Evolutionary conservation across 441 rosid species (phyloP).

Genomic region (Hypseocharis bilobata): DNA sequence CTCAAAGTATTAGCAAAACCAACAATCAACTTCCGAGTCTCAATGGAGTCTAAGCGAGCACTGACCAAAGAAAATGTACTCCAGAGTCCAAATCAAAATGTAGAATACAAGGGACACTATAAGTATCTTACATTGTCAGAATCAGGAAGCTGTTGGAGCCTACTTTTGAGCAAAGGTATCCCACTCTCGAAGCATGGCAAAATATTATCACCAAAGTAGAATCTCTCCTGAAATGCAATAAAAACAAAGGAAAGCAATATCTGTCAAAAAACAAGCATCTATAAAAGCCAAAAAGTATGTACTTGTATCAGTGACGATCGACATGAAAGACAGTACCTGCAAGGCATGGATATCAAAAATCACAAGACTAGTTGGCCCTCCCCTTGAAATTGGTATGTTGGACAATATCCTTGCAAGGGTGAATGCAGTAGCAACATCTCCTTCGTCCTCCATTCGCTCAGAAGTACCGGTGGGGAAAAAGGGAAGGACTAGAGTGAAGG

Average conservation of each 20-base stretch:
- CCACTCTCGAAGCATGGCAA: constrained; percentile 90
- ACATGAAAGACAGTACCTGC: constrained; percentile 38
- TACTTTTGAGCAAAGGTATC: constrained; percentile 73
- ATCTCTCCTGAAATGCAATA: constrained; percentile 54
- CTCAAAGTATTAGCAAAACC: background rate
- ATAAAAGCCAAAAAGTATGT: background rate
- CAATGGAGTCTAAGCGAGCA: background rate
- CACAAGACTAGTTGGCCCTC: constrained; percentile 89
- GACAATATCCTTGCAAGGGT: constrained; percentile 90
- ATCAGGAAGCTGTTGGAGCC: constrained; percentile 75
- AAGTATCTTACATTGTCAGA: constrained; percentile 64
- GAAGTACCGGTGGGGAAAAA: constrained; percentile 93
- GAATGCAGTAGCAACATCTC: constrained; percentile 89
- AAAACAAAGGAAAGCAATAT: constrained; percentile 7
- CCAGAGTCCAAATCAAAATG: background rate
- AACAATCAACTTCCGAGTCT: background rate
- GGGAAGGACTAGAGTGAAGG: constrained; percentile 81
- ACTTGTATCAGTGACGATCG: background rate
- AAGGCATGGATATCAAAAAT: constrained; percentile 90
- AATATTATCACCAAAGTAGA: constrained; percentile 81
- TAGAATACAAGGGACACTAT: background rate
- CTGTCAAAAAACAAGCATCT: background rate
- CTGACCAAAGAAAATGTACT: no score
- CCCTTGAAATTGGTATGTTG: constrained; percentile 68
- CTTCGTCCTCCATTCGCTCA: constrained; percentile 96